Conservation (phyloP, 768 basidiomycete species). For the Nidularia sp. region DNA sequence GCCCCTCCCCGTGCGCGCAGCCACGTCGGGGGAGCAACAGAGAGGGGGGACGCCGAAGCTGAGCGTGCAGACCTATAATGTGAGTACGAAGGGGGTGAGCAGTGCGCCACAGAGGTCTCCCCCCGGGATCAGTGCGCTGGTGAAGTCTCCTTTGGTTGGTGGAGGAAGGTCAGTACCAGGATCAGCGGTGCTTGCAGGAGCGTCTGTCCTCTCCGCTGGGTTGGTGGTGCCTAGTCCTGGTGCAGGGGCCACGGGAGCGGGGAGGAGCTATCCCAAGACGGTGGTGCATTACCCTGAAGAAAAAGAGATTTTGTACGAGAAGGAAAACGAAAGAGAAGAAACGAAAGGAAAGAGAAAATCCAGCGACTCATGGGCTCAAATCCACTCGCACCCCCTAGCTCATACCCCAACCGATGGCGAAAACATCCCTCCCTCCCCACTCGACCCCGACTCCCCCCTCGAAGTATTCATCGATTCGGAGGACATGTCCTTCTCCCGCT, state of each 20-base stretch:
- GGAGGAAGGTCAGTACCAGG: neutral
- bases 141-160: neutral
- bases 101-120: neutral
- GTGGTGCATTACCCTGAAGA: neutral
- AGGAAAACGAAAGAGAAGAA: neutral
- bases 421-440: constrained; percentile 1
- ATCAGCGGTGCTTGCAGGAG: neutral
- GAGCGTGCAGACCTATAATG: too few relatives aligned
- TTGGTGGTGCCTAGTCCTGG: neutral
- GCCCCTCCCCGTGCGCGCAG: neutral
- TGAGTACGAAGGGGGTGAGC: neutral
- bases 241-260: neutral
- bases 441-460: constrained; percentile 10
- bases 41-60: too few relatives aligned
- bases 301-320: neutral
- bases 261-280: neutral
- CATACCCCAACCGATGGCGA: neutral
- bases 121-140: neutral
- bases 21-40: neutral
- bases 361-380: neutral
- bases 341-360: too few relatives aligned
- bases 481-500: constrained; percentile 17
- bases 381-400: neutral
- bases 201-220: neutral
- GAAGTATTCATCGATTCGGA: constrained; percentile 18